phyloP scores from a whole-genome alignment of 352 stramenopile genomes.

The Blastocystis sp. region DNA sequence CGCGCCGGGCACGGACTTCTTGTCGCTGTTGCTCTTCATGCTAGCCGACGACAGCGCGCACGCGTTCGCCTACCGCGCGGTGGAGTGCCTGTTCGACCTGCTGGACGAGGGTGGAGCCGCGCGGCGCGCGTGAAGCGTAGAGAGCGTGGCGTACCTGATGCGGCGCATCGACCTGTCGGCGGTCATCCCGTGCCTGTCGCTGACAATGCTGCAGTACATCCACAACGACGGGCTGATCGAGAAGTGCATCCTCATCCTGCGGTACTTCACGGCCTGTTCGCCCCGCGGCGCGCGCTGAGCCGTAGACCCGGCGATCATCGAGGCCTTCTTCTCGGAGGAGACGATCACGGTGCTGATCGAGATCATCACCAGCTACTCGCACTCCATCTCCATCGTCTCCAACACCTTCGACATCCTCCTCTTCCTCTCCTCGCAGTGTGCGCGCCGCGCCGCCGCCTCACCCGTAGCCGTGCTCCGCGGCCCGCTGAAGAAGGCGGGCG shows the following conservation, averaged over 20 bases:
- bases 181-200: constrained; percentile 2
- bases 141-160: constrained; percentile 3
- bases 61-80: neutral
- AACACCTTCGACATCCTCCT: constrained; percentile 1
- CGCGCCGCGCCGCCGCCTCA: neutral
- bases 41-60: neutral
- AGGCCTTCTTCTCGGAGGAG: constrained; percentile 32
- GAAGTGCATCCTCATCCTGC: neutral
- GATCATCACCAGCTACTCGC: constrained; percentile 1
- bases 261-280: neutral
- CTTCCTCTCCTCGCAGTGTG: constrained; percentile 18
- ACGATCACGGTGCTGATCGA: constrained; percentile 8
- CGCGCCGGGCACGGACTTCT: neutral
- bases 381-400: neutral
- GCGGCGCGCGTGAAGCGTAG: neutral
- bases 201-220: neutral
- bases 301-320: neutral
- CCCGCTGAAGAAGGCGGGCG: constrained; percentile 28
- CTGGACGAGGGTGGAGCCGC: neutral
- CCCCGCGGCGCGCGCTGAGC: neutral
- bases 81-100: constrained; percentile 10
- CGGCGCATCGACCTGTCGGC: constrained; percentile 3
- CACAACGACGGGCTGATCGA: neutral
- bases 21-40: neutral
- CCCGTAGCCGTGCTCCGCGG: neutral